phyloP scores from a whole-genome alignment of 1,284 basidiomycete species.

The Bjerkandera adusta region DNA sequence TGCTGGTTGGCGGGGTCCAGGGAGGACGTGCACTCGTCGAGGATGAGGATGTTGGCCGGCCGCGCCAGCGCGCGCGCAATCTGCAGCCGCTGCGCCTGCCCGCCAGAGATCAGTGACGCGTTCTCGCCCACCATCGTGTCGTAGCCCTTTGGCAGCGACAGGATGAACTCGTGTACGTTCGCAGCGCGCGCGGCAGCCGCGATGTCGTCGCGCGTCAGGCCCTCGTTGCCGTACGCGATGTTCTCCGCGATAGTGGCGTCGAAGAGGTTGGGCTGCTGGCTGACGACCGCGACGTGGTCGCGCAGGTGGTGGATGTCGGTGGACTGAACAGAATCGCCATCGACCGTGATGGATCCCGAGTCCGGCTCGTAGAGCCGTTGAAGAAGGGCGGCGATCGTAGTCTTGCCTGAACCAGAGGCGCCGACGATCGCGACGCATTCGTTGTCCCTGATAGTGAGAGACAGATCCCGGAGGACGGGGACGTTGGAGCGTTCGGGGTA shows the following conservation, averaged over 20 bases:
- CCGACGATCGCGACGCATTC: constrained; percentile 90
- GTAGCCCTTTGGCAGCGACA: constrained; percentile 79
- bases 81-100: constrained; percentile 91
- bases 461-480: constrained; percentile 66
- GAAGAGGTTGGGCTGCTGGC: constrained; percentile 84
- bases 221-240: constrained; percentile 75
- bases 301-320: constrained; percentile 75
- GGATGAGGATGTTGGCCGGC: constrained; percentile 72
- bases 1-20: constrained; percentile 83
- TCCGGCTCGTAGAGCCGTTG: constrained; percentile 85
- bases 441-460: constrained; percentile 63
- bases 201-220: constrained; percentile 55
- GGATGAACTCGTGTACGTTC: constrained; percentile 86
- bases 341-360: constrained; percentile 62
- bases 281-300: constrained; percentile 83
- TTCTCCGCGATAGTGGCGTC: constrained; percentile 84
- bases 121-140: constrained; percentile 88
- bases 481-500: constrained; percentile 82
- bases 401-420: constrained; percentile 86
- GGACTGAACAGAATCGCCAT: constrained; percentile 45
- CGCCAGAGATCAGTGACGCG: constrained; percentile 86
- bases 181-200: constrained; percentile 72
- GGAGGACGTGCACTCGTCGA: constrained; percentile 95
- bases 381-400: constrained; percentile 79
- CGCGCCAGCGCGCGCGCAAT: constrained; percentile 88